A percentile compares a stretch with the other conserved stretches of the same genome.
phyloP scores from a whole-genome alignment of 805 yeast genomes.

The Dipodascus albidus region DNA sequence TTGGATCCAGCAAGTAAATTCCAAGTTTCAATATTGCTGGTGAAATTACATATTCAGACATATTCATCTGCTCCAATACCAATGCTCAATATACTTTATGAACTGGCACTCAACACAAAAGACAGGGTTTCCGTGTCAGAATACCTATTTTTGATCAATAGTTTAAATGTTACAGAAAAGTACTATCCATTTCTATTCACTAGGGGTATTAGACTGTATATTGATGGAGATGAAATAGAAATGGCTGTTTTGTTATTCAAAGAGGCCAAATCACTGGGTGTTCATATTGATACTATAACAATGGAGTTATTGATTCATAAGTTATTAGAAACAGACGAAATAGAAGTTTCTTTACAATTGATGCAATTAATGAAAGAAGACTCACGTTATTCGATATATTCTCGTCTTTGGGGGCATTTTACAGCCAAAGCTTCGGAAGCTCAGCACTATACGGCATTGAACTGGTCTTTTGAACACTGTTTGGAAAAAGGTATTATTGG shows the following conservation, averaged over 20 bases:
- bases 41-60: background rate
- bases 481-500: background rate
- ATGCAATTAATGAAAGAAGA: constrained; percentile 13
- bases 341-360: constrained; percentile 18
- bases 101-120: background rate
- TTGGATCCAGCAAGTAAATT: background rate
- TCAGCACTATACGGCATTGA: constrained; percentile 16
- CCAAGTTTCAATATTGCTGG: background rate
- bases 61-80: background rate
- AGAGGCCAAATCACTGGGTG: background rate
- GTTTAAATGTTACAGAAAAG: background rate
- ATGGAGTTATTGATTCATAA: constrained; percentile 19
- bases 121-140: background rate
- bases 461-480: constrained; percentile 16
- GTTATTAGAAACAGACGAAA: constrained; percentile 18
- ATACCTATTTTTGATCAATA: background rate
- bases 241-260: background rate
- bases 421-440: constrained; percentile 15
- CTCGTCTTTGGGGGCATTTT: constrained; percentile 25
- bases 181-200: background rate
- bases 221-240: background rate
- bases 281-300: constrained; percentile 11
- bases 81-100: background rate
- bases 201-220: background rate
- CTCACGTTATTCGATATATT: constrained; percentile 13